Evolutionary conservation across 345 rosid genomes (phyloP), one percentile per base, ranked within the genome.

Genomic region (Mangifera indica): DNA sequence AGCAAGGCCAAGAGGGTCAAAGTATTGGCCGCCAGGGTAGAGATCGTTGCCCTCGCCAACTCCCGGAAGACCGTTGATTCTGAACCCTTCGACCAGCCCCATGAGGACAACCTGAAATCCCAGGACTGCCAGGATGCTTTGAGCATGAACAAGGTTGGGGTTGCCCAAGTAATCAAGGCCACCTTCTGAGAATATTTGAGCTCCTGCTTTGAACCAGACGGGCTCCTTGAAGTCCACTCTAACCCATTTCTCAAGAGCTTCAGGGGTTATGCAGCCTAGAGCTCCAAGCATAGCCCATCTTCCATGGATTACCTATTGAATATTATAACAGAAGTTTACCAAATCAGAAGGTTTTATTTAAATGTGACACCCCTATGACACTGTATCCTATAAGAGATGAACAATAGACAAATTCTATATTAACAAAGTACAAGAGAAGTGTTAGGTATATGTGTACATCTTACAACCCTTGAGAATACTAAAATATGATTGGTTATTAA

Each of bases 251-350:
- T 87, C 81, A 3, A 92, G 90, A 26, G 83, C 97, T 81, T 95
- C 97, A 24, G 97, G 99, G 44, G 97, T 90, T 53, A 95, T 84
- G 91, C 98, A 95, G 63, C 98, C 98, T 6, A 92, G 79, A 29
- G 98, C 97, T 76, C 97, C 97, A 60, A 94, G 86, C 97, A 94
- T 94, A 18, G 97, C 98, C 98, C 98, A 92, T 63, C 98, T 80
- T 25, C 98, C 91, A 77, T 94, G 98, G 67, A 94, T 94, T 65
- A 91, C 95, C 97, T 93, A 68, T 12, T 61, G 55, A 21, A 42
- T 65, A 62, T 22, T 22, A 49, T 26, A 10, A 63, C 22, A 17
- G 21, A 6, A n/a, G n/a, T n/a, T n/a, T n/a, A n/a, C n/a, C n/a
- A n/a, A n/a, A n/a, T n/a, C n/a, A n/a, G n/a, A n/a, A n/a, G n/a